These are phyloP conservation scores for Malus hybrid DNA, from an alignment of 331 rosid genomes.

Conservation along the genomic window DNA sequence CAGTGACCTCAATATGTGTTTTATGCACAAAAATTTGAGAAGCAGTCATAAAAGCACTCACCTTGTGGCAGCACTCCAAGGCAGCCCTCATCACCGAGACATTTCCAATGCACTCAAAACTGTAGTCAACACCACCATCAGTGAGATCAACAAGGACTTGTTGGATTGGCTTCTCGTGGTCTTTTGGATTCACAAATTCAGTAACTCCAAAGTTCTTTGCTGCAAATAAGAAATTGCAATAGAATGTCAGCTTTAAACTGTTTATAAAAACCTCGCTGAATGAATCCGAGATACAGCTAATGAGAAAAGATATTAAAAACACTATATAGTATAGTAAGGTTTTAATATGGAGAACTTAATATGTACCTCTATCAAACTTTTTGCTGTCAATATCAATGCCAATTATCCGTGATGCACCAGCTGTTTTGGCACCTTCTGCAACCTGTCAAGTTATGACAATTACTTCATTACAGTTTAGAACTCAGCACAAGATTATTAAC, in stretches of 20 bases:
- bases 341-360: conserved; percentile 8
- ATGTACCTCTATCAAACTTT: conserved; percentile 69
- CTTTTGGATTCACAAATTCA: conserved; percentile 88
- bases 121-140: conserved; percentile 90
- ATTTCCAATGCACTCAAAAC: conserved; percentile 98
- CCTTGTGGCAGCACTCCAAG: conserved; percentile 96
- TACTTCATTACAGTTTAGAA: conserved; percentile 3
- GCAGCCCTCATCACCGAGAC: conserved; percentile 91
- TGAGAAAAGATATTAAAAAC: background rate
- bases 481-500: conserved; percentile 9
- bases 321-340: background rate
- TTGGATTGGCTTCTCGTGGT: conserved; percentile 81
- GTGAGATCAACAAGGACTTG: conserved; percentile 81
- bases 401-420: conserved; percentile 85
- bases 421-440: conserved; percentile 95
- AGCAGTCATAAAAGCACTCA: conserved; percentile 17
- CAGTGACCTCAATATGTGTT: background rate
- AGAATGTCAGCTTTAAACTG: background rate
- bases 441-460: conserved; percentile 42
- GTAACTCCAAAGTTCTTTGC: conserved; percentile 86
- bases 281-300: background rate
- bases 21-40: conserved; percentile 2
- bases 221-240: conserved; percentile 29
- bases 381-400: conserved; percentile 82
- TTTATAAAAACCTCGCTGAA: background rate